Conservation (phyloP, 2,329 filamentous ascomycete species). For the Dactylellina haptotyla region DNA sequence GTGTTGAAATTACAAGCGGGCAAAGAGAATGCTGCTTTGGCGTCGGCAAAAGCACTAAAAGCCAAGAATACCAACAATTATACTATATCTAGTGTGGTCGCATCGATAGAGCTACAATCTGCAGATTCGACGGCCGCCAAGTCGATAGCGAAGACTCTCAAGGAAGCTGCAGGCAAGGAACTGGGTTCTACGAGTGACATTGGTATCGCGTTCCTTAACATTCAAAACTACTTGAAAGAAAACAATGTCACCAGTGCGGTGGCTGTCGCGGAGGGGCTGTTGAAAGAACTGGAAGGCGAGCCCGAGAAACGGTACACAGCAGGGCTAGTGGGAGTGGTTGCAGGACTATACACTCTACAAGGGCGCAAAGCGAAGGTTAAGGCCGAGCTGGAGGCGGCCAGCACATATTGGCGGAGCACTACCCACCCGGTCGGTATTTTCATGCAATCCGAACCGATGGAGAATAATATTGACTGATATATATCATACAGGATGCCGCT, state of each 20-base stretch:
- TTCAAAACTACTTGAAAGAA: slow-evolving; percentile 56
- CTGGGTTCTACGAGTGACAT: slow-evolving; percentile 54
- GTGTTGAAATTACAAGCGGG: slow-evolving; percentile 73
- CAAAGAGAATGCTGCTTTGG: slow-evolving; percentile 71
- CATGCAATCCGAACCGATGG: background rate
- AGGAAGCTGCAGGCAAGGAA: slow-evolving; percentile 27
- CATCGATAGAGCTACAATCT: slow-evolving; percentile 30
- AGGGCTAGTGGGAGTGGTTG: slow-evolving; percentile 80
- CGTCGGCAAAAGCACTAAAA: slow-evolving; percentile 20
- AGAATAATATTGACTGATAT: slow-evolving; percentile 10
- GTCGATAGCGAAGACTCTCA: slow-evolving; percentile 71
- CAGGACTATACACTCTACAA: slow-evolving; percentile 80
- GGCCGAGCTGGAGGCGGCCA: slow-evolving; percentile 79
- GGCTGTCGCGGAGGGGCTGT: slow-evolving; percentile 52
- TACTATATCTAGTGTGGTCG: slow-evolving; percentile 35
- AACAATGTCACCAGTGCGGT: slow-evolving; percentile 57
- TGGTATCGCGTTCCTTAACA: slow-evolving; percentile 56
- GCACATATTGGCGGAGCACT: slow-evolving; percentile 78
- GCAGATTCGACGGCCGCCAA: slow-evolving; percentile 72
- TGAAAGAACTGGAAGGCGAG: slow-evolving; percentile 61
- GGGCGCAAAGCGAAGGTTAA: slow-evolving; percentile 78
- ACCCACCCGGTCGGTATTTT: slow-evolving; percentile 51
- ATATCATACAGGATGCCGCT: slow-evolving; percentile 62
- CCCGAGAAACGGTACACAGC: slow-evolving; percentile 67
- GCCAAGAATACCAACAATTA: slow-evolving; percentile 35